phyloP scores from a whole-genome alignment of 202 grass and related monocot genomes.

The Dendrocalamus latiflorus region DNA sequence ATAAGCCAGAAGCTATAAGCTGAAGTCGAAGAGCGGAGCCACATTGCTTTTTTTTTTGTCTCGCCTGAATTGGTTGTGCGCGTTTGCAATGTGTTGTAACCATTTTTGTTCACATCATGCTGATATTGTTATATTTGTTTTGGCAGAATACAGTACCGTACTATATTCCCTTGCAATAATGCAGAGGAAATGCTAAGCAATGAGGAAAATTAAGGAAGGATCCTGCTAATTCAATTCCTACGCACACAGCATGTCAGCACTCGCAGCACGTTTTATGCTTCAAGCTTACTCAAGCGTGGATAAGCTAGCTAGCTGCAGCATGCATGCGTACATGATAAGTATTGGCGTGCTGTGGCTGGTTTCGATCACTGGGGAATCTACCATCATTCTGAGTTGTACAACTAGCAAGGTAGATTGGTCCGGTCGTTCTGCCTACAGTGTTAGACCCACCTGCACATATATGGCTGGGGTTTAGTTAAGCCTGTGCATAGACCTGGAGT shows the following conservation, averaged over 20 bases:
- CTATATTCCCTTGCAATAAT: slow-evolving; percentile 17
- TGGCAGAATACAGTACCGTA: background rate
- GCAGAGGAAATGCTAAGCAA: slow-evolving; percentile 17
- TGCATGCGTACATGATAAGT: slow-evolving; percentile 17
- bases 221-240: slow-evolving; percentile 17
- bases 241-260: slow-evolving; percentile 32
- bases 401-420: background rate
- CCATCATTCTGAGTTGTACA: slow-evolving; percentile 12
- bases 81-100: background rate
- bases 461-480: background rate
- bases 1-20: no score
- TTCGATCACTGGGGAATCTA: background rate
- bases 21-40: no score
- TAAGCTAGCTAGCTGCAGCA: slow-evolving; percentile 1
- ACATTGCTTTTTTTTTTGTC: background rate
- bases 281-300: slow-evolving; percentile 38
- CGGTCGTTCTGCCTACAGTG: background rate
- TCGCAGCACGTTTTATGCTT: slow-evolving; percentile 36
- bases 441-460: background rate
- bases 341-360: slow-evolving; percentile 19
- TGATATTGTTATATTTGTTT: background rate
- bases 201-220: background rate
- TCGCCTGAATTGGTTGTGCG: slow-evolving; percentile 8
- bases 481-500: background rate
- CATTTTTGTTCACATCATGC: slow-evolving; percentile 22